A percentile compares a stretch with the other conserved stretches of the same genome.
Conservation (phyloP, 345 rosid species). For the Capsella bursapastoris region DNA sequence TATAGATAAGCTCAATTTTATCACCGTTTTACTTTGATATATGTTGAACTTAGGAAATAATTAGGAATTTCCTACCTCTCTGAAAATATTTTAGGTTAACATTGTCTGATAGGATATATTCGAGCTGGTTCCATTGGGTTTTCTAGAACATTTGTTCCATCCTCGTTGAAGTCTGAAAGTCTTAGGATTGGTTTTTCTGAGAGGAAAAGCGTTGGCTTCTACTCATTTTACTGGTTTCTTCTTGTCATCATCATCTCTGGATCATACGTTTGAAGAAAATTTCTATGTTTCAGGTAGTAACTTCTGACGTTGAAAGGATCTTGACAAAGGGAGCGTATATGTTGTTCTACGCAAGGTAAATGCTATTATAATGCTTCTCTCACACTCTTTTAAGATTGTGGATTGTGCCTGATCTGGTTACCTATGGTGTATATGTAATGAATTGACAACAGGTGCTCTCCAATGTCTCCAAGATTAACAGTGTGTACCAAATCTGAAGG, state of each 20-base stretch:
- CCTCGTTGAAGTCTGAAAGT: conserved; percentile 23
- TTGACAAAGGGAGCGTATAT: conserved; percentile 78
- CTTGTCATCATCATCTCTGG: conserved; percentile 9
- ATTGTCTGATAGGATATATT: not conserved
- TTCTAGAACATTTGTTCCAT: not conserved
- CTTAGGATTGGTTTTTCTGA: conserved; percentile 11
- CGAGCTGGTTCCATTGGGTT: not conserved
- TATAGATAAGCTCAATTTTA: not conserved
- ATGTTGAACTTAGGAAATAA: conserved; percentile 5
- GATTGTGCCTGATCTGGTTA: conserved; percentile 22
- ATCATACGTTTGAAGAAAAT: not conserved
- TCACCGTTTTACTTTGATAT: not conserved
- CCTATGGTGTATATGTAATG: conserved; percentile 6
- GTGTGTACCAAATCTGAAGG: conserved; percentile 42
- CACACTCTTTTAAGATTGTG: conserved; percentile 2
- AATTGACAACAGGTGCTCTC: conserved; percentile 65
- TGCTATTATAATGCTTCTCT: conserved; percentile 7
- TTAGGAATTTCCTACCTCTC: not conserved
- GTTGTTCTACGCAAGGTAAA: conserved; percentile 90
- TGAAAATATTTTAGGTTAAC: conserved; percentile 20
- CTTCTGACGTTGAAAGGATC: conserved; percentile 70
- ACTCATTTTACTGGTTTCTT: conserved; percentile 10
- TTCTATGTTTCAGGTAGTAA: conserved; percentile 59
- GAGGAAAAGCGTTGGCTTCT: not conserved
- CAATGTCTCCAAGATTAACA: conserved; percentile 65